Conservation (phyloP, 495 filamentous ascomycete species). For the Neurospora terricola region DNA sequence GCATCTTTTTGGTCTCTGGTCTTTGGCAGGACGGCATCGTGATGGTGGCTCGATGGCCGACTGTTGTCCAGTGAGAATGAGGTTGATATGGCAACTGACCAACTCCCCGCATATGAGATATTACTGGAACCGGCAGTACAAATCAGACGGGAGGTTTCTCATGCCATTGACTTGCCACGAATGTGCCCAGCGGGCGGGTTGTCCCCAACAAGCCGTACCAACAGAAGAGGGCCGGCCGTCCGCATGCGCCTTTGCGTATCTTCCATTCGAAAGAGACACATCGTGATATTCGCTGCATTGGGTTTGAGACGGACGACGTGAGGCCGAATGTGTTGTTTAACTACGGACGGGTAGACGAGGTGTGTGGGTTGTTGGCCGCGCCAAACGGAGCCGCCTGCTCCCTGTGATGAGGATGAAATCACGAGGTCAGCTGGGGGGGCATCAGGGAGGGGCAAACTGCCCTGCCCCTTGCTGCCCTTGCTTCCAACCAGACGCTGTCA, state of each 20-base stretch:
- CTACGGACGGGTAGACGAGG: not conserved
- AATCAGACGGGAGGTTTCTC: not conserved
- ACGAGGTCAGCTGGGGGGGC: conserved; percentile 21
- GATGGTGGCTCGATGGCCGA: not conserved
- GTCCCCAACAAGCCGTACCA: not conserved
- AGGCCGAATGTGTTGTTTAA: not conserved
- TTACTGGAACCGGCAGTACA: not conserved
- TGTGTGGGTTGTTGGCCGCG: conserved; percentile 8
- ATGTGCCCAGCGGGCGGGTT: not conserved
- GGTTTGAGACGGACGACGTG: not conserved
- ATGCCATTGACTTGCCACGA: not conserved
- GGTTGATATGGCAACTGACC: not conserved
- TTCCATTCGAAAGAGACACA: not conserved
- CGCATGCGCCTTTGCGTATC: not conserved
- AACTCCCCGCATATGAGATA: not conserved
- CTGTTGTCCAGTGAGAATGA: not conserved
- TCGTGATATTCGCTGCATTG: not conserved
- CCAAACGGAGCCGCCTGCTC: conserved; percentile 15
- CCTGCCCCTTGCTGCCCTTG: not conserved
- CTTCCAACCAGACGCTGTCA: conserved; percentile 2
- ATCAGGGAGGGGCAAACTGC: not conserved
- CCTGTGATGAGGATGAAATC: conserved; percentile 16
- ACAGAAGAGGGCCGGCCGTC: not conserved
- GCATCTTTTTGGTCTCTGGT: not conserved
- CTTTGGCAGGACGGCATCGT: not conserved